Evolutionary conservation across 139 green algal species (phyloP).

Genomic region (Volvox africanus): DNA sequence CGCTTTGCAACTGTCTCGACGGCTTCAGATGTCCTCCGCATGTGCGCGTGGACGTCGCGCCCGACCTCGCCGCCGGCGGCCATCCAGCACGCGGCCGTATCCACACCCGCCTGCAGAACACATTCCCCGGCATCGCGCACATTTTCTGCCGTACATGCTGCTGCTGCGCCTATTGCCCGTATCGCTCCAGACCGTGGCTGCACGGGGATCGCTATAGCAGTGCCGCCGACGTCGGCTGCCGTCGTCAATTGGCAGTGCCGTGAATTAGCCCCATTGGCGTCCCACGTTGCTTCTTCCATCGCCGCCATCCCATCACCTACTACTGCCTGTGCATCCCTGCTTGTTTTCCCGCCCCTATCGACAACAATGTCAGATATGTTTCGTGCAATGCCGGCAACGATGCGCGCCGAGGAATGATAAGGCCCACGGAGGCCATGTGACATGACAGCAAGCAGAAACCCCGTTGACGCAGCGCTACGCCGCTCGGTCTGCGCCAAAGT

Average conservation of each 20-base stretch:
- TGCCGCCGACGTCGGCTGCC: neutral
- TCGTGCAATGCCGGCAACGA: neutral
- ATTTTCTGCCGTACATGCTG: conserved; percentile 18
- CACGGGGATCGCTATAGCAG: neutral
- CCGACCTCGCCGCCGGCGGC: neutral
- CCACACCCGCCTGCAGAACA: neutral
- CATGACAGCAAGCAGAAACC: neutral
- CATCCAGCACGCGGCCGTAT: conserved; percentile 9
- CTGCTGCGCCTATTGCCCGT: neutral
- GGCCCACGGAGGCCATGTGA: neutral
- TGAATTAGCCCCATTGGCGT: no score
- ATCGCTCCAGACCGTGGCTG: neutral
- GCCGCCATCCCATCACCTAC: neutral
- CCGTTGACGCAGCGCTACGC: neutral
- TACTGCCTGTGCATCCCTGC: neutral
- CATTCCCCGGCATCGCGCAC: neutral
- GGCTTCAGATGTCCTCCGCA: neutral
- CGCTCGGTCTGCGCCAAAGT: neutral
- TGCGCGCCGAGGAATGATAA: neutral
- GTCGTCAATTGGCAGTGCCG: neutral
- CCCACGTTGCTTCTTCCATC: neutral
- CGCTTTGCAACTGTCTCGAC: neutral
- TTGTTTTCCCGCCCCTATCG: neutral
- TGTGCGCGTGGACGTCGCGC: neutral
- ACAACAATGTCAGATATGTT: neutral